Percentiles rank a stretch among this genome's conserved stretches.
Conservation (phyloP, 78 protist species). For the Dictyostelium firmibasis region DNA sequence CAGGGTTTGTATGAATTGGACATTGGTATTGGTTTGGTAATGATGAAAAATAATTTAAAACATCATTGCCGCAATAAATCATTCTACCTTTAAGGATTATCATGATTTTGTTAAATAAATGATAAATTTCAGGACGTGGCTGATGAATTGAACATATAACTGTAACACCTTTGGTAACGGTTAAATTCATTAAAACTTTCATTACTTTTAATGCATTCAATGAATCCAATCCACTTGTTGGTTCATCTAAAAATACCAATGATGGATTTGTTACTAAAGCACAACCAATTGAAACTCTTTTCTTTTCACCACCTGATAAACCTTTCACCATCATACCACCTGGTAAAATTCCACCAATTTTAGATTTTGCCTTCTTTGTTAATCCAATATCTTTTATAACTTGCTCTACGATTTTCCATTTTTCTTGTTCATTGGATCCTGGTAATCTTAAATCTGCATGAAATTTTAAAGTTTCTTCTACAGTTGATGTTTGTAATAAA, state of each 20-base stretch:
- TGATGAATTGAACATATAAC: constrained; percentile 66
- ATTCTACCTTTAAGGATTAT: constrained; percentile 28
- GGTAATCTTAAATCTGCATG: constrained; percentile 64
- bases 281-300: constrained; percentile 80
- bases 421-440: neutral
- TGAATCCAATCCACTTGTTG: constrained; percentile 53
- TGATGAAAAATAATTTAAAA: neutral
- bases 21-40: constrained; percentile 7
- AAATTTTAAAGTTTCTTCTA: constrained; percentile 51
- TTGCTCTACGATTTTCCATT: neutral
- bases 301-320: constrained; percentile 83
- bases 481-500: constrained; percentile 48
- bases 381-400: constrained; percentile 67
- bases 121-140: constrained; percentile 37
- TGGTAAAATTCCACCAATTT: constrained; percentile 70
- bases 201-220: constrained; percentile 15
- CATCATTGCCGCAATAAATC: constrained; percentile 32
- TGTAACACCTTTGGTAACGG: constrained; percentile 25
- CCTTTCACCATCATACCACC: constrained; percentile 57
- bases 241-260: constrained; percentile 79
- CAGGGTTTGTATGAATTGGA: constrained; percentile 53
- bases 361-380: constrained; percentile 2
- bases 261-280: constrained; percentile 82
- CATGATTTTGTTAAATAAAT: constrained; percentile 30
- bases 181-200: constrained; percentile 12